Conservation (phyloP, 306 rosid genomes). For the Quercus ilex region DNA sequence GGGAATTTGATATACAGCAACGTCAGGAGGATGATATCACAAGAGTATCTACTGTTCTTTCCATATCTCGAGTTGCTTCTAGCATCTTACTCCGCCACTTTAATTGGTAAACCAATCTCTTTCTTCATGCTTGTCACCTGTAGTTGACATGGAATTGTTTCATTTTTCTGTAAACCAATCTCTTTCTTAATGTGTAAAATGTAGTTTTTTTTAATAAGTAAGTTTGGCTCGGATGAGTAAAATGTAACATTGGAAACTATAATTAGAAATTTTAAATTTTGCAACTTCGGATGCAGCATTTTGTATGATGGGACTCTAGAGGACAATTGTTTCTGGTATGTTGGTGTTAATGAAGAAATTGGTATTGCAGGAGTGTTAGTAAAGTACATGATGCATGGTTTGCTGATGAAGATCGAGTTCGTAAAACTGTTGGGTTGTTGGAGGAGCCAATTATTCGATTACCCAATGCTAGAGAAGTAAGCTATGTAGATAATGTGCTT, state of each 20-base stretch:
- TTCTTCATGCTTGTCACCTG: background rate
- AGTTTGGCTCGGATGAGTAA: background rate
- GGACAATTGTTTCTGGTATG: background rate
- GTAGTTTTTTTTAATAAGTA: too few species aligned
- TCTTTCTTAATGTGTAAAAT: too few species aligned
- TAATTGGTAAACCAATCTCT: constrained; percentile 38
- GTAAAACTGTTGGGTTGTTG: constrained; percentile 63
- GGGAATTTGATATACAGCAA: constrained; percentile 53
- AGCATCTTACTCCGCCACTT: constrained; percentile 63
- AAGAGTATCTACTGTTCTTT: constrained; percentile 57
- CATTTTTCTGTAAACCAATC: too few species aligned
- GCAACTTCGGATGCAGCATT: background rate
- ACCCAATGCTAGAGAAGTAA: constrained; percentile 40
- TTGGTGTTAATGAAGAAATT: background rate
- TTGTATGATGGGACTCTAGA: background rate
- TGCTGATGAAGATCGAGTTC: constrained; percentile 58
- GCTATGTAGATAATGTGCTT: background rate
- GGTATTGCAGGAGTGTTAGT: constrained; percentile 41
- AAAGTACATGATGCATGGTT: constrained; percentile 78
- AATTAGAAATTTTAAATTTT: background rate
- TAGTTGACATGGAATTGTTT: background rate
- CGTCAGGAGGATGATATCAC: constrained; percentile 58
- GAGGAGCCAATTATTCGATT: constrained; percentile 34
- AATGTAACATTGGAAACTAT: background rate
- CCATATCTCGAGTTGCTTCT: constrained; percentile 52